Evolutionary conservation across 1,139 yeast species (phyloP).

Genomic region (Geotrichum klebahnii): DNA sequence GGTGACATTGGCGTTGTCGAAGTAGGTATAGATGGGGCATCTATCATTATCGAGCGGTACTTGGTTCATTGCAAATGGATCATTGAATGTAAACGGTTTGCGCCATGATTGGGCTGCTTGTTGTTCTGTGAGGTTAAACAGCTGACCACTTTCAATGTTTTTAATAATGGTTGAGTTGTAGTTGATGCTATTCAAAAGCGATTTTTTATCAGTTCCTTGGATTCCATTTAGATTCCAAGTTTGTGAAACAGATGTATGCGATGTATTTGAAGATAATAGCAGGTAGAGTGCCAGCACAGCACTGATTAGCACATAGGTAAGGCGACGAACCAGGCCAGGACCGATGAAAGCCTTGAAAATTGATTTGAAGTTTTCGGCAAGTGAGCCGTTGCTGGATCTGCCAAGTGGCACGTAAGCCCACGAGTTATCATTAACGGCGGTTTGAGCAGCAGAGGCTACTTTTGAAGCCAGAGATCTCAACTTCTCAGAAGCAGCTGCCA

Average conservation of each 20-base stretch:
- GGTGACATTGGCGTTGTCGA: slow-evolving; percentile 21
- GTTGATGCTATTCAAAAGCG: slow-evolving; percentile 11
- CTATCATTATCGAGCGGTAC: slow-evolving; percentile 25
- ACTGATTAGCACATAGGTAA: no score
- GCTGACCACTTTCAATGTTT: slow-evolving; percentile 23
- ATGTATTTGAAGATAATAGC: not conserved
- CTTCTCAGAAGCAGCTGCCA: no score
- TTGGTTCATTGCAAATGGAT: slow-evolving; percentile 16
- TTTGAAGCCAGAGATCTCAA: no score
- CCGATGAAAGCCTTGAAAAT: no score
- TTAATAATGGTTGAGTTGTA: slow-evolving; percentile 12
- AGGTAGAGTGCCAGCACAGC: slow-evolving; percentile 7
- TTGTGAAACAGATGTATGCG: not conserved
- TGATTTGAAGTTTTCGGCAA: no score
- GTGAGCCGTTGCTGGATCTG: no score
- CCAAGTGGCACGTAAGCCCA: no score
- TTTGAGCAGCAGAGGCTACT: no score
- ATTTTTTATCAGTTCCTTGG: slow-evolving; percentile 1
- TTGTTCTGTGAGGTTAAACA: slow-evolving; percentile 20
- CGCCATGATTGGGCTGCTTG: slow-evolving; percentile 24
- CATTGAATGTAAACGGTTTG: slow-evolving; percentile 21
- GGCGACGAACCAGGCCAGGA: no score
- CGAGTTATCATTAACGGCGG: no score
- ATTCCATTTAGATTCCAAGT: not conserved
- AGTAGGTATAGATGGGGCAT: slow-evolving; percentile 30